phyloP scores from a whole-genome alignment of 176 grass and related monocot species.

The Paspalum notatum region DNA sequence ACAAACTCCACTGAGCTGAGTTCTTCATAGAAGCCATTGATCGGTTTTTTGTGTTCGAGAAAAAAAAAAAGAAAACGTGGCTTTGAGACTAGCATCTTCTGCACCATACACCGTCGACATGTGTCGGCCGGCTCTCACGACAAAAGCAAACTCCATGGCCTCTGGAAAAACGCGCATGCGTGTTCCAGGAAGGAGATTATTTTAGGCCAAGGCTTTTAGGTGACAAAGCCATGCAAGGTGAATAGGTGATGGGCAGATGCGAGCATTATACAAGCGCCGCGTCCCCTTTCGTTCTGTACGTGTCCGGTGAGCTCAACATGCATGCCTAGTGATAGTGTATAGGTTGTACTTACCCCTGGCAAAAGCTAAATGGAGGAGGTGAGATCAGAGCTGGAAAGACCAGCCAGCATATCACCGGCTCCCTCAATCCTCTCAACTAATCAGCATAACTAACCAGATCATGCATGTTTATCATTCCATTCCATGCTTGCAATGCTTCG shows the following conservation, averaged over 20 bases:
- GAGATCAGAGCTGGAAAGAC: constrained; percentile 50
- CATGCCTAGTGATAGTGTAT: constrained; percentile 49
- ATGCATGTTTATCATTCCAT: constrained; percentile 13
- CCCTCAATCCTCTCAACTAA: constrained; percentile 15
- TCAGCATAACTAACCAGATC: not conserved
- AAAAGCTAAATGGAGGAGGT: constrained; percentile 46
- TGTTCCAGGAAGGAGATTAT: not conserved
- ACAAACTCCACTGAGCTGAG: not conserved
- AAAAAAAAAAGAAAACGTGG: not conserved
- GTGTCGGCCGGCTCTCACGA: constrained; percentile 12
- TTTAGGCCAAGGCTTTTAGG: constrained; percentile 29
- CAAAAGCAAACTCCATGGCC: constrained; percentile 2
- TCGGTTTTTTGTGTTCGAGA: not conserved
- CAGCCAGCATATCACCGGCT: constrained; percentile 45
- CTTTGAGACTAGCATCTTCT: not conserved
- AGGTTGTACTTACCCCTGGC: constrained; percentile 66
- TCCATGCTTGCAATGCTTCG: not conserved
- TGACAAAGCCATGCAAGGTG: constrained; percentile 15
- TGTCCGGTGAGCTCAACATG: constrained; percentile 31
- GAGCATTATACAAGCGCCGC: not conserved
- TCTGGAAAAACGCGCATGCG: not conserved
- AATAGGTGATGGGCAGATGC: not conserved
- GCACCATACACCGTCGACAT: not conserved
- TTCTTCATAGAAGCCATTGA: not conserved
- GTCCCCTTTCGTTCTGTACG: constrained; percentile 14